These are phyloP conservation scores for Aspergillus nanangensis DNA, from an alignment of 495 filamentous ascomycete species.

Conservation along the genomic window DNA sequence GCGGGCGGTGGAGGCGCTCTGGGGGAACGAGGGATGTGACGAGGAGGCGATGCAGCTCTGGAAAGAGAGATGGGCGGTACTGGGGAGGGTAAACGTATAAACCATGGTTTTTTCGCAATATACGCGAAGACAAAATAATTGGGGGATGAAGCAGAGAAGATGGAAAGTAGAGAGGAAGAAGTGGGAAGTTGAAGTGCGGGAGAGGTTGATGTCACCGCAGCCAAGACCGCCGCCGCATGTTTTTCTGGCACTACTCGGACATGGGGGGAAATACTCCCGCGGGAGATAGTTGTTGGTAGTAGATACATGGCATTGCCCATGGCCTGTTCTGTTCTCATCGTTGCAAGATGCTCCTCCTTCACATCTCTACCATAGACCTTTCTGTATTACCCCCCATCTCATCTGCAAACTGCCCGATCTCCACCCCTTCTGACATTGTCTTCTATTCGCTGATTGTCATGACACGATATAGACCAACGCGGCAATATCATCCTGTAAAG, in stretches of 20 bases:
- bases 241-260: neutral
- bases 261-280: neutral
- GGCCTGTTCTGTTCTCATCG: too few relatives aligned
- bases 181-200: slow-evolving; percentile 1
- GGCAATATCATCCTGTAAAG: too few relatives aligned
- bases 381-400: too few relatives aligned
- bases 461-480: too few relatives aligned
- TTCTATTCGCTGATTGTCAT: too few relatives aligned
- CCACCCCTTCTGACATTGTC: too few relatives aligned
- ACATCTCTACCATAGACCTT: too few relatives aligned
- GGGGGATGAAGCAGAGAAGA: slow-evolving; percentile 10
- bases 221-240: slow-evolving; percentile 8
- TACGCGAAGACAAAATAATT: neutral
- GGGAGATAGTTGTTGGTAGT: too few relatives aligned
- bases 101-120: too few relatives aligned
- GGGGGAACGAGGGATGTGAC: slow-evolving; percentile 79
- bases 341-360: too few relatives aligned
- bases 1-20: slow-evolving; percentile 70
- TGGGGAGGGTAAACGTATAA: slow-evolving; percentile 77
- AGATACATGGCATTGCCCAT: too few relatives aligned
- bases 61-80: slow-evolving; percentile 78
- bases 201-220: slow-evolving; percentile 14
- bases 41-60: slow-evolving; percentile 62
- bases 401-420: too few relatives aligned
- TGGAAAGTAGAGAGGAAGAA: neutral